Base-by-base conservation (phyloP, 208 protist genomes). In the Trypanosoma cruzi region DNA sequence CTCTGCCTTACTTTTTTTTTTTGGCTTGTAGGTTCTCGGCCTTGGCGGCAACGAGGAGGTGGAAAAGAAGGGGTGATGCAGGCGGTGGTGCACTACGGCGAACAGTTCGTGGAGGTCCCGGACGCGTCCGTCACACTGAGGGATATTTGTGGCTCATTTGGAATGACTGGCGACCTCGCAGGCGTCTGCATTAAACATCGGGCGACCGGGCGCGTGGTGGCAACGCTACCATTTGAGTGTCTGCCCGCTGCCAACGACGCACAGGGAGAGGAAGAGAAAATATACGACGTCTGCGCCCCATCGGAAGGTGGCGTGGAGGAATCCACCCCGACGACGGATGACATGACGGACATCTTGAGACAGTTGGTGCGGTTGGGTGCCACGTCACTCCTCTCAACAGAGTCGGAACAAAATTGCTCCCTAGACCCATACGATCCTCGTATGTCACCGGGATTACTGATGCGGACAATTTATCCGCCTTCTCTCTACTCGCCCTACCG, bases 401-500 rank as follows among this genome's bases (percentile, higher is more conserved):
- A 86, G 49, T 71, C 81, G 4, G 72, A 86, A 52, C 65, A 77
- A 4, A 59, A 76, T 0, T 52, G 59, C 52, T 42, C 53, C 22
- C 36, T 77, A 34, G 78, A 82, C 0, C 59, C 75, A 29, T 96
- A 96, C 70, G 61, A 84, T 49, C 74, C 84, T 1, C 42, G 52
- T 4, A 57, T 75, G 2, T 76, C 86, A 0, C 87, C 90, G 0
- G 79, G 80, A 0, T 72, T 89, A 2, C 60, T 96, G 44, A 48
- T 65, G 7, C 78, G 84, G 3, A 82, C 79, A 3, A 60, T 92
- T 14, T 96, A 96, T 54, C 80, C 81, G 0, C 32, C 80, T 13
- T 82, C 79, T 14, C 68, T 85, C 46, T 96, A 96, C 77, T 92
- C 80, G 11, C 90, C 90, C 1, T 89, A 88, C 62, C 73, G 87